Base-by-base conservation (phyloP, 2,329 filamentous ascomycete genomes). In the Curvularia spicifera region DNA sequence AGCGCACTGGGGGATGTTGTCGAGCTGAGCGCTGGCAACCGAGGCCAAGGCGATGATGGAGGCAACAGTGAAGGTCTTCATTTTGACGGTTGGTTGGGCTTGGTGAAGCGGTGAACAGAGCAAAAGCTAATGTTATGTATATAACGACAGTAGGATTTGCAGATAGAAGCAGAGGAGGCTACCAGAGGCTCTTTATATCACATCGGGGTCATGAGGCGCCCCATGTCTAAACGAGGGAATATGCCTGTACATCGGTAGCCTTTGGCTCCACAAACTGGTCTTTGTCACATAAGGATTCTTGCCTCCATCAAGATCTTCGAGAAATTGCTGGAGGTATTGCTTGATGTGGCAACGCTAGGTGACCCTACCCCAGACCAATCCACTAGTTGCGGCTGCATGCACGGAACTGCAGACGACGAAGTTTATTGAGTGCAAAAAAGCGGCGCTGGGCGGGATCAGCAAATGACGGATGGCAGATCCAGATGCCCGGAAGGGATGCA, bases 21-120 rank as follows among this genome's bases (percentile, higher is more conserved):
- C 72, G 31, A 81, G 69, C 74, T 83, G 81, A 56, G 80, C 80
- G 56, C 73, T 71, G 71, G 76, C 80, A 61, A 82, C 73, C 56
- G 76, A 70, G 71, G 80, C 78, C 67, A 79, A 69, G 64, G 79
- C 74, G 57, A 82, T 63, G 56, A 78, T 66, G 68, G 78, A 61
- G 47, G 74, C 72, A 54, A 71, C 63, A 63, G 67, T 63, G 65
- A 74, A 75, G 68, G 70, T 70, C 74, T 77, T 77, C 76, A 77
- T 78, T 39, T 62, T 77, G 73, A 65, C 42, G 45, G 45, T 64
- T 54, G 58, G 33, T 56, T 52, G 56, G 35, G 56, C 43, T 51
- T 60, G 54, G 50, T 53, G 57, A 44, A 50, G 45, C 26, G 35
- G 53, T 57, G 43, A 50, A 28, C 53, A 42, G 51, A 71, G 60